These are phyloP conservation scores for Quercus cerris DNA, from an alignment of 306 rosid genomes.

Conservation along the genomic window DNA sequence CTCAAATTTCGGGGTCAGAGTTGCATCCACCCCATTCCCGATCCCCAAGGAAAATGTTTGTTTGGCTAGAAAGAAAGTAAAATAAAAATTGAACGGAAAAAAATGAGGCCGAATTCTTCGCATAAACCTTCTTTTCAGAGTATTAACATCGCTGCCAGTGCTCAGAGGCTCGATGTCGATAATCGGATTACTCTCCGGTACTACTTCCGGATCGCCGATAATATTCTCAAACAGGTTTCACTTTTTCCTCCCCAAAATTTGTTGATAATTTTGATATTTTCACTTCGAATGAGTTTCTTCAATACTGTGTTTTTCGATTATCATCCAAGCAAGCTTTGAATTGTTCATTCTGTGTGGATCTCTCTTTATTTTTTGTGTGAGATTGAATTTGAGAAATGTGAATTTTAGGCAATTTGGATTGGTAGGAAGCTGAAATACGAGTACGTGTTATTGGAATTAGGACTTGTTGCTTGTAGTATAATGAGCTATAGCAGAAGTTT, in stretches of 20 bases:
- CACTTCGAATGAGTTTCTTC: background rate
- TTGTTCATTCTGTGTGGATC: background rate
- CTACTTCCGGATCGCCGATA: conserved; percentile 83
- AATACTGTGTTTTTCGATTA: background rate
- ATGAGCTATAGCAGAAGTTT: background rate
- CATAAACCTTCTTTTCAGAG: conserved; percentile 38
- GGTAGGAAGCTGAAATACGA: background rate
- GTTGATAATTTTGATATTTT: background rate
- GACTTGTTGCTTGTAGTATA: background rate
- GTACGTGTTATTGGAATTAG: background rate
- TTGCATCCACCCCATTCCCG: conserved; percentile 1
- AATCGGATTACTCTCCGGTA: conserved; percentile 75
- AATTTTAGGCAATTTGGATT: background rate
- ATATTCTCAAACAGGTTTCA: conserved; percentile 77
- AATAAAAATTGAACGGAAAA: background rate
- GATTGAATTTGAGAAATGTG: background rate
- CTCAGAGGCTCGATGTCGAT: conserved; percentile 71
- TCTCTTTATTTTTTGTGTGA: background rate
- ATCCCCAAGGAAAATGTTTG: conserved; percentile 15
- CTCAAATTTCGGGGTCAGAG: conserved; percentile 6
- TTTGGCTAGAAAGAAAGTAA: conserved; percentile 9
- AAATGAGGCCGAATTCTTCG: conserved; percentile 38
- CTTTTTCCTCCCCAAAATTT: background rate
- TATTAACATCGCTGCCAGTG: conserved; percentile 67
- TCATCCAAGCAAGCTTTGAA: background rate